Evolutionary conservation across 169 alveolate genomes (phyloP), one percentile per base, ranked within the genome.

Genomic region (Plasmodium cynomolgi): DNA sequence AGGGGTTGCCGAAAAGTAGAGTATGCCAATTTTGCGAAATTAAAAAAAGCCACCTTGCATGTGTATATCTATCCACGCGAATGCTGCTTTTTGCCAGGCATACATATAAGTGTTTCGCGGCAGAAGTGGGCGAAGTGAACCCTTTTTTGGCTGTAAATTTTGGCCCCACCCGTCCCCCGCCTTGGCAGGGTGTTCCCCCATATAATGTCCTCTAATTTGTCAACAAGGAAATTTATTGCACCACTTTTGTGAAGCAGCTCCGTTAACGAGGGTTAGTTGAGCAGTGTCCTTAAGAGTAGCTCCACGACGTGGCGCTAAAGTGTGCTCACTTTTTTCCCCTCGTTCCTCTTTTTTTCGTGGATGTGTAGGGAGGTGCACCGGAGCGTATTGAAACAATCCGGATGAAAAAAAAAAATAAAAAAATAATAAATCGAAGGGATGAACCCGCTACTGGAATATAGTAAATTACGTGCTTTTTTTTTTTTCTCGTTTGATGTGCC

Each of bases 361-460:
- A 29, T 26, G 77, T 29, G 37, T 68, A 68, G 31, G 37, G 77
- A 68, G 37, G 37, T 68, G 37, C 39, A 8, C 39, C 5, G 39
- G 13, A 68, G n/a, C 31, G n/a, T 68, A 68, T 9, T 6, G n/a
- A 11, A 56, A 31, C 41, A 54, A 81, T 23, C 62, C 68, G 41
- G 23, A 82, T 56, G 54, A 8, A 34, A 47, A 50, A 68, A 62
- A 17, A 13, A 54, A 54, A 13, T 5, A 50, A 23, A 34, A 68
- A 34, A 1, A 81, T 15, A 26, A 54, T n/a, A 80, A 37, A 44
- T 39, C 23, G 33, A 29, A 83, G 44, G 50, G 58, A 83, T 83
- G 92, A 83, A 83, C 72, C 73, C 92, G 13, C 68, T 68, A 68
- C 9, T 83, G 29, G 92, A 83, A 62, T 82, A 82, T 82, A 82